A percentile compares a stretch with the other conserved stretches of the same genome.
Evolutionary conservation across 345 rosid genomes (phyloP).

Genomic region (Salix koriyanagi): DNA sequence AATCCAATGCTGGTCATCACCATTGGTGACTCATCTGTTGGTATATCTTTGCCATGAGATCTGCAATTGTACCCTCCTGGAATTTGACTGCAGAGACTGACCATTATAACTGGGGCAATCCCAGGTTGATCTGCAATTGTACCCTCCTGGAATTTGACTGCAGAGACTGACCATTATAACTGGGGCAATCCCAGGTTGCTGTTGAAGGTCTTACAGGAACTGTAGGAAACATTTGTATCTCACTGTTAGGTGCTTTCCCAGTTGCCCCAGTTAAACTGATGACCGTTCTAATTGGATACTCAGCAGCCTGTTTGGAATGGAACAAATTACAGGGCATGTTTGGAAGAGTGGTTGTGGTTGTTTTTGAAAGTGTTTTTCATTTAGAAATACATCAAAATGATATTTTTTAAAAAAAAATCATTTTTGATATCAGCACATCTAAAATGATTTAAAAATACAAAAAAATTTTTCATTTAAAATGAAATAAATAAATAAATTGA

Average conservation of each 20-base stretch:
- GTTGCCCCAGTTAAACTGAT: background rate
- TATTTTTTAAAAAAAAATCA: too few relatives aligned
- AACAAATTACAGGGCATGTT: too few relatives aligned
- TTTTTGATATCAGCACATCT: too few relatives aligned
- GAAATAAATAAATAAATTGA: too few relatives aligned
- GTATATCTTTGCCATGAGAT: background rate
- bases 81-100: background rate
- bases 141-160: background rate
- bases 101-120: background rate
- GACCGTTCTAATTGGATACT: background rate
- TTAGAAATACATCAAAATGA: too few relatives aligned
- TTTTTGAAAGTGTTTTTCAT: too few relatives aligned
- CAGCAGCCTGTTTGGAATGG: background rate
- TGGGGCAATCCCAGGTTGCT: background rate
- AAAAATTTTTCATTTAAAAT: too few relatives aligned
- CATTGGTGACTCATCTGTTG: background rate
- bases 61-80: background rate
- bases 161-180: background rate
- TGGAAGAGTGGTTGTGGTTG: too few relatives aligned
- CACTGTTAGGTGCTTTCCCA: background rate
- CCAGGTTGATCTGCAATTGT: background rate
- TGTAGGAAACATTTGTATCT: background rate
- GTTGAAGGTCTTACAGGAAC: background rate
- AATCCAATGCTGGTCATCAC: background rate
- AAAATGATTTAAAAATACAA: too few relatives aligned